phyloP scores from a whole-genome alignment of 1,139 yeast species.

The Entelexis paramagnoliae region DNA sequence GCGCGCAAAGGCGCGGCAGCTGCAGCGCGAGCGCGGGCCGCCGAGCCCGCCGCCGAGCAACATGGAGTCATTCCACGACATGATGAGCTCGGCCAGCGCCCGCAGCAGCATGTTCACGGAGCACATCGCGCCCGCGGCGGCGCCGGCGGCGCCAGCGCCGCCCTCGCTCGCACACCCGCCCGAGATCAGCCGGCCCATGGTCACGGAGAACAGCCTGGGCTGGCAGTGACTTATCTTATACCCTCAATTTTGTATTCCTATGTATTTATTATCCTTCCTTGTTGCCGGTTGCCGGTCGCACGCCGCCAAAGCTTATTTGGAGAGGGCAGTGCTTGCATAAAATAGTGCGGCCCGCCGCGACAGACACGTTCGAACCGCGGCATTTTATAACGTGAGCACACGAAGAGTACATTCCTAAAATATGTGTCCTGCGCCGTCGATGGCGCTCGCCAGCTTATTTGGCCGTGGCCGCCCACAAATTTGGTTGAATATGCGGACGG shows the following conservation, averaged over 20 bases:
- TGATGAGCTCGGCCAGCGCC: slow-evolving; percentile 10
- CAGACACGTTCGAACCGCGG: too few species aligned
- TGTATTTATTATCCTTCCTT: slow-evolving; percentile 6
- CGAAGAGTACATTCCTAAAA: too few species aligned
- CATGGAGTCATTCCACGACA: slow-evolving; percentile 23
- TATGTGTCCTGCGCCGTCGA: too few species aligned
- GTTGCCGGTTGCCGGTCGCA: too few species aligned
- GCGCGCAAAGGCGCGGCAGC: slow-evolving; percentile 9
- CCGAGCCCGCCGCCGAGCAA: slow-evolving; percentile 6
- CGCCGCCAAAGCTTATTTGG: too few species aligned
- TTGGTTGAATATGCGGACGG: too few species aligned
- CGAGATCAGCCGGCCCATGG: slow-evolving; percentile 34
- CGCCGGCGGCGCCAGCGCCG: not conserved
- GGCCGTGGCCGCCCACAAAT: too few species aligned
- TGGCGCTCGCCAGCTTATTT: too few species aligned
- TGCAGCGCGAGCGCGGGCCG: not conserved
- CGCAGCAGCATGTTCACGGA: slow-evolving; percentile 13
- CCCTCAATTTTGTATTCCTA: not conserved
- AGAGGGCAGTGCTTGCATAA: too few species aligned
- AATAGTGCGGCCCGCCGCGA: too few species aligned
- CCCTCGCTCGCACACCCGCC: slow-evolving; percentile 17
- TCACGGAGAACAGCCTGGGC: slow-evolving; percentile 36
- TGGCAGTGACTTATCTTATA: slow-evolving; percentile 26
- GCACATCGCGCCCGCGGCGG: not conserved
- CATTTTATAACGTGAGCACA: too few species aligned